Percentiles rank a stretch among this genome's conserved stretches.
Evolutionary conservation across 2,329 filamentous ascomycete species (phyloP).

Genomic region (Hypocreales sp.): DNA sequence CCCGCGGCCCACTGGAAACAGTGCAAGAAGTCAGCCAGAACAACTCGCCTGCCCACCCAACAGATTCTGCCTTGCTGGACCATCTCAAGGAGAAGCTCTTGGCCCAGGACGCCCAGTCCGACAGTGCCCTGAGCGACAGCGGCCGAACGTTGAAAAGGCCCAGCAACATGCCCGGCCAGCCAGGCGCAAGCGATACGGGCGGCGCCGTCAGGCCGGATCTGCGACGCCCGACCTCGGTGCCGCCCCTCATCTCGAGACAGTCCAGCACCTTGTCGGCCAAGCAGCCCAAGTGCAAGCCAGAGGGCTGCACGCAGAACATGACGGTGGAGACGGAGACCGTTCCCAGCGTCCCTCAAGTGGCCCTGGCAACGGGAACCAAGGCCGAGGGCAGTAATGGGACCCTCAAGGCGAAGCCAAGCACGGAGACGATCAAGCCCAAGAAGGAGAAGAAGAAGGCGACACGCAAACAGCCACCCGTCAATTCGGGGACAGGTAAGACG

Average conservation of each 20-base stretch:
- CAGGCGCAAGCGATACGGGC: conserved; percentile 53
- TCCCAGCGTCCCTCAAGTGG: conserved; percentile 72
- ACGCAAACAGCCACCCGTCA: conserved; percentile 60
- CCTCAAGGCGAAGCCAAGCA: conserved; percentile 73
- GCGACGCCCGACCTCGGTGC: conserved; percentile 27
- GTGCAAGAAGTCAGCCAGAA: conserved; percentile 80
- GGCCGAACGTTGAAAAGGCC: conserved; percentile 29
- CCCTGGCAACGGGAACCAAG: conserved; percentile 50
- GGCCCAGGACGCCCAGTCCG: conserved; percentile 24
- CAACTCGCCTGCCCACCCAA: conserved; percentile 43
- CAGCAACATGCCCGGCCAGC: conserved; percentile 29
- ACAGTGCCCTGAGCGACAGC: conserved; percentile 21
- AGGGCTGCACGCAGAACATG: conserved; percentile 78
- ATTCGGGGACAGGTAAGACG: conserved; percentile 55
- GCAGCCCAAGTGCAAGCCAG: conserved; percentile 54
- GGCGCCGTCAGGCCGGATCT: conserved; percentile 25
- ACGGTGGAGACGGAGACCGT: conserved; percentile 97
- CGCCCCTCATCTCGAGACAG: conserved; percentile 40
- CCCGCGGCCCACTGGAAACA: conserved; percentile 60
- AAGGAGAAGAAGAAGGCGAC: conserved; percentile 75
- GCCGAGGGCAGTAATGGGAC: conserved; percentile 53
- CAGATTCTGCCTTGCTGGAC: conserved; percentile 30
- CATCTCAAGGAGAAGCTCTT: conserved; percentile 33
- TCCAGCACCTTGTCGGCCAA: conserved; percentile 50
- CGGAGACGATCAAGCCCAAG: conserved; percentile 89